Evolutionary conservation across 2,329 filamentous ascomycete species (phyloP).

Genomic region (Nemania sp.): DNA sequence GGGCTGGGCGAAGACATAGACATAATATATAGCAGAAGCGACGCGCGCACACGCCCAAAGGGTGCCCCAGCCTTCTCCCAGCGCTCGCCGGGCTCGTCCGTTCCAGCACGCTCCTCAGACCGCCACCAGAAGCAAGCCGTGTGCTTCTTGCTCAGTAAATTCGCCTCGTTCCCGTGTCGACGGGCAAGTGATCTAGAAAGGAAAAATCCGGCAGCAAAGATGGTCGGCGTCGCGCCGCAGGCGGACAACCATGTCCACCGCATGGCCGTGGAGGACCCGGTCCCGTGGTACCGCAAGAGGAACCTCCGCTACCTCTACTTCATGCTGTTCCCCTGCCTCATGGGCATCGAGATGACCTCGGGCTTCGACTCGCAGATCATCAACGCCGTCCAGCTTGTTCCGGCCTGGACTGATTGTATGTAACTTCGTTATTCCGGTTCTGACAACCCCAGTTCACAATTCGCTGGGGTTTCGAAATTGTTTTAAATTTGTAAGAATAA

Average conservation of each 20-base stretch:
- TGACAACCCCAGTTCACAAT: no score
- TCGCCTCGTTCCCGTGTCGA: no score
- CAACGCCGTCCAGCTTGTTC: slow-evolving; percentile 45
- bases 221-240: slow-evolving; percentile 33
- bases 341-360: slow-evolving; percentile 64
- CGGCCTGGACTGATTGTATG: slow-evolving; percentile 42
- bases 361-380: slow-evolving; percentile 55
- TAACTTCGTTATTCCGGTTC: slow-evolving; percentile 9
- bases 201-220: slow-evolving; percentile 28
- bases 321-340: slow-evolving; percentile 58
- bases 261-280: slow-evolving; percentile 46
- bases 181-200: not conserved
- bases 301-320: slow-evolving; percentile 59
- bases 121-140: no score
- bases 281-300: slow-evolving; percentile 59
- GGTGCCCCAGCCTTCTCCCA: no score
- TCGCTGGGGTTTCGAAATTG: no score
- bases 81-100: no score
- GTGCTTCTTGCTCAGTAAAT: no score
- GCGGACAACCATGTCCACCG: slow-evolving; percentile 43
- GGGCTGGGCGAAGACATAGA: no score
- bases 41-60: no score
- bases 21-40: no score
- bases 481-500: no score
- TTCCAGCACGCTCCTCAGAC: no score